Evolutionary conservation across 1,284 basidiomycete genomes (phyloP), one percentile per base, ranked within the genome.

Genomic region (Sporisorium graminicola): DNA sequence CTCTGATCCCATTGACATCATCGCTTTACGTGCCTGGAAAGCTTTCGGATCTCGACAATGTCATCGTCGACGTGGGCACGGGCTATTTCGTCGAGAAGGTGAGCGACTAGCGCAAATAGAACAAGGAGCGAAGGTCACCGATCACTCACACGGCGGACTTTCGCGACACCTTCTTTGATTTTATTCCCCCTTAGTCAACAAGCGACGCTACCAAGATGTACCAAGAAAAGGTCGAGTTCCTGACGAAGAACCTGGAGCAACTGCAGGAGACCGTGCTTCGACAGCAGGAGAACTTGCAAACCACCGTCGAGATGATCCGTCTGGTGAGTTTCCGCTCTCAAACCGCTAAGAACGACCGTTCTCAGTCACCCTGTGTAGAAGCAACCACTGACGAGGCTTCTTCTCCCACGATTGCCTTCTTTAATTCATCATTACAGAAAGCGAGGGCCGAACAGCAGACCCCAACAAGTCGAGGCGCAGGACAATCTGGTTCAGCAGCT

Each of bases 11-110:
- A 3, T 87, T 98, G 54, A 98, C 95, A 12, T 94, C 93, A 85
- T 97, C 94, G 1, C 89, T 99, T 4, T 98, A 98, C 85, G 93
- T 98, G 16, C 94, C 95, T 1, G 96, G 95, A 31, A 94, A 92
- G 86, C 89, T 98, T 37, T 89, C 88, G 27, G 92, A 98, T 83
- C 86, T 90, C 2, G 92, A 94, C 54, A 90, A 94, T 76, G 95
- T 99, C 53, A 92, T 98, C 66, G 91, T 99, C 20, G 96, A 99
- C 85, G 90, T 99, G 33, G 96, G 96, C 2, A 98, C 96, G 0
- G 96, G 96, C 0, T 99, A 98, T 87, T 98, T 92, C 82, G 92
- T 99, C 20, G 92, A 94, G 86, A 98, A 98, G 90, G 95, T 94
- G 61, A 66, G 88, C 61, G 13, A 1, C 26, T 29, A 1, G 5